These are phyloP conservation scores for Boletus sp. DNA, from an alignment of 1,284 basidiomycete species.

Conservation along the genomic window DNA sequence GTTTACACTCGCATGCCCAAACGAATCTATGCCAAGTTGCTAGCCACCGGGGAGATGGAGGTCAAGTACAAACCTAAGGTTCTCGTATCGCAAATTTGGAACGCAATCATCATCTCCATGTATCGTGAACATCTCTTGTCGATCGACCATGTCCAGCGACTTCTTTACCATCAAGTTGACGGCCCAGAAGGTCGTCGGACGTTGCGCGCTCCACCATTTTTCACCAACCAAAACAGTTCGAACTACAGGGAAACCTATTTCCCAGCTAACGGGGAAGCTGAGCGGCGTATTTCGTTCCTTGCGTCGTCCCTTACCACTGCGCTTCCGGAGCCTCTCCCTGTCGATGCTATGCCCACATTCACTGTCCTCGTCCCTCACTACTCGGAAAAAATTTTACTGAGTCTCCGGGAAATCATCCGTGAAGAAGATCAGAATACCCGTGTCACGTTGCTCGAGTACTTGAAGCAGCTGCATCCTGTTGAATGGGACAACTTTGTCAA, in stretches of 20 bases:
- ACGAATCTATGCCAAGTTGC: constrained; percentile 91
- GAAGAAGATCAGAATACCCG: constrained; percentile 96
- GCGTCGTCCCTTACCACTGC: constrained; percentile 92
- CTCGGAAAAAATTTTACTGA: constrained; percentile 93
- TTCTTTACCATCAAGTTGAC: constrained; percentile 93
- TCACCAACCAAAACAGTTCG: constrained; percentile 81
- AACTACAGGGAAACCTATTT: constrained; percentile 82
- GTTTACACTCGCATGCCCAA: constrained; percentile 94
- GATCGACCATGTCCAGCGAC: constrained; percentile 91
- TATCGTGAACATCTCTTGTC: constrained; percentile 94
- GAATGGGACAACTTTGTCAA: constrained; percentile 99
- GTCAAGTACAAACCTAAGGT: constrained; percentile 98
- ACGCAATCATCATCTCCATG: constrained; percentile 97
- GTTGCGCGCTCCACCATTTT: constrained; percentile 91
- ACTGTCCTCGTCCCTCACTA: constrained; percentile 96
- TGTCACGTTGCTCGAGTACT: constrained; percentile 91
- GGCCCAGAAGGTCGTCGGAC: constrained; percentile 82
- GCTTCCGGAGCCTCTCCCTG: constrained; percentile 87
- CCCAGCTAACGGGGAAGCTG: constrained; percentile 90
- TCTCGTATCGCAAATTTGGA: constrained; percentile 96
- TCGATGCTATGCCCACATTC: constrained; percentile 97
- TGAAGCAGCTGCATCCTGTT: constrained; percentile 98
- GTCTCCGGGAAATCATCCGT: constrained; percentile 91
- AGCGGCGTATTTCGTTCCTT: constrained; percentile 95
- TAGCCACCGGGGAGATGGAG: constrained; percentile 93